Base-by-base conservation (phyloP, 371 early-diverging fungal genomes). In the Rhizopus microsporus region DNA sequence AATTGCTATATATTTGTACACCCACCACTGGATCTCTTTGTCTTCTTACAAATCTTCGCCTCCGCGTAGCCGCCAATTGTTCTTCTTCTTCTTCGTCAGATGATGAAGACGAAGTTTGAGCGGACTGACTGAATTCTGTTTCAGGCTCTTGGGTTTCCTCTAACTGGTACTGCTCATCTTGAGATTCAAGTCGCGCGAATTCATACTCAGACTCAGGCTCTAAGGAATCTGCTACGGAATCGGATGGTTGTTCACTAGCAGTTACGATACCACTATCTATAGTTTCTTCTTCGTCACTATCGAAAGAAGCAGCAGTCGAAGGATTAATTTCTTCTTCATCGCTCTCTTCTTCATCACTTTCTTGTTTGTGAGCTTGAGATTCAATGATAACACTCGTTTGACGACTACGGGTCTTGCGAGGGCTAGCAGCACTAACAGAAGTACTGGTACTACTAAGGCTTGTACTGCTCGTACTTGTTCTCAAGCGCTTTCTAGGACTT, bases 11-110 rank as follows among this genome's bases (percentile, higher is more conserved):
- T 44, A 13, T 23, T 23, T 23, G 23, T 23, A 12, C 10, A 43
- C 44, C 16, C n/a, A 43, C 44, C 0, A 16, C 44, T 17, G 17
- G 42, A 12, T 42, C 15, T 42, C 15, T 42, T 42, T 42, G 10
- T 42, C 15, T 42, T 42, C 15, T 42, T 42, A 15, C 15, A 13
- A 13, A 3, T 2, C n/a, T 7, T 15, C 7, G 17, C 6, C 17
- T 44, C n/a, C 44, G 9, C 7, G 15, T 39, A 39, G 39, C 17
- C 7, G 44, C 3, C 9, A 44, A 9, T 13, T 44, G 17, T 2
- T 37, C 38, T 38, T 10, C 46, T 35, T 39, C 52, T 52, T 52
- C 52, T 52, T 52, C 40, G 6, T 53, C 54, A 13, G 39, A 38
- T 43, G 42, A 37, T n/a, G 30, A 31, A 2, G 43, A 43, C 5